Conservation (phyloP, 2,329 filamentous ascomycete species). For the Gliomastix tumulicola region DNA sequence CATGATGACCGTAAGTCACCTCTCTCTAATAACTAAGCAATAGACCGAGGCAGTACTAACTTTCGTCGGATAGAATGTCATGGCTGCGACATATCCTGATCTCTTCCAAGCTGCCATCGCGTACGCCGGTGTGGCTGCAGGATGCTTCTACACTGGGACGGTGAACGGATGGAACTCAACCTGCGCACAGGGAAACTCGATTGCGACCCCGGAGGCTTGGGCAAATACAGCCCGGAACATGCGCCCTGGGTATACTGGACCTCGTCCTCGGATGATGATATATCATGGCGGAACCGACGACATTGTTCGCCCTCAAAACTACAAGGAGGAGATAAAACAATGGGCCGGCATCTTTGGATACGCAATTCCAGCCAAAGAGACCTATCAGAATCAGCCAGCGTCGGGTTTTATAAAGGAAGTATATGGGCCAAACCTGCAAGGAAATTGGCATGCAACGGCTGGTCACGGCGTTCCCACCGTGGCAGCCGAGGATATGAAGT, state of each 20-base stretch:
- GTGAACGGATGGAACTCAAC: slow-evolving; percentile 40
- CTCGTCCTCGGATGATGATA: slow-evolving; percentile 47
- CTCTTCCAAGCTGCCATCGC: slow-evolving; percentile 35
- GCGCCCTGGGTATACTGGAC: slow-evolving; percentile 43
- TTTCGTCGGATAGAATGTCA: slow-evolving; percentile 35
- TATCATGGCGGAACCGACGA: slow-evolving; percentile 48
- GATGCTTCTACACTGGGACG: slow-evolving; percentile 33
- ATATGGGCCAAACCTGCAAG: slow-evolving; percentile 21
- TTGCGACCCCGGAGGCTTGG: slow-evolving; percentile 38
- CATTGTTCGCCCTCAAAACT: slow-evolving; percentile 44
- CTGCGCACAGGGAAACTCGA: slow-evolving; percentile 38
- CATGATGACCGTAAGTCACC: slow-evolving; percentile 40
- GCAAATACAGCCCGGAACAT: slow-evolving; percentile 33
- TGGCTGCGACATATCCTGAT: slow-evolving; percentile 38
- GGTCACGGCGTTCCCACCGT: slow-evolving; percentile 23
- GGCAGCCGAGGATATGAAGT: slow-evolving; percentile 14
- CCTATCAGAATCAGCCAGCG: slow-evolving; percentile 16
- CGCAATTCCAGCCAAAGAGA: slow-evolving; percentile 13
- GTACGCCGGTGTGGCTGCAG: slow-evolving; percentile 35
- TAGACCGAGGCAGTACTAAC: too few relatives aligned
- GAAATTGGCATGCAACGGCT: slow-evolving; percentile 21
- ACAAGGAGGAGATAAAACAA: slow-evolving; percentile 49
- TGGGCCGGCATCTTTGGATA: slow-evolving; percentile 43
- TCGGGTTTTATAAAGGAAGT: slow-evolving; percentile 20
- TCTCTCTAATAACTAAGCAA: too few relatives aligned